A percentile compares a stretch with the other conserved stretches of the same genome.
Evolutionary conservation across 1,284 basidiomycete genomes (phyloP).

Genomic region (Cutaneotrichosporon sp.): DNA sequence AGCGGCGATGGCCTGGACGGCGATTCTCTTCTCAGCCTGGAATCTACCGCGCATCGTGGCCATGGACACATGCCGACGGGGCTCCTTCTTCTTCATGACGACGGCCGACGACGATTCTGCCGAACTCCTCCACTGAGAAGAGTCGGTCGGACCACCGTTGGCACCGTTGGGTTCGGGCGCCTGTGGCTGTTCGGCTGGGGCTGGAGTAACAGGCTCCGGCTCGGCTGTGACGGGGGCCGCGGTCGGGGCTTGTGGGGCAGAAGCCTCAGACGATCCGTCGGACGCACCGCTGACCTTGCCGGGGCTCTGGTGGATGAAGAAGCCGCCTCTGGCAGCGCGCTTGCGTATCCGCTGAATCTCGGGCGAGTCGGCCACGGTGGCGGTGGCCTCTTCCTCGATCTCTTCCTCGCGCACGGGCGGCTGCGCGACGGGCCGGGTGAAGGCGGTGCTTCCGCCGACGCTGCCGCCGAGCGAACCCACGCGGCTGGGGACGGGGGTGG

Average conservation of each 20-base stretch:
- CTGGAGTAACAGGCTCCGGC: not conserved
- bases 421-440: conserved; percentile 6
- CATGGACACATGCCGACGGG: conserved; percentile 40
- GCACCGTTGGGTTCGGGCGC: conserved; percentile 1
- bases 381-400: conserved; percentile 20
- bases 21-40: conserved; percentile 44
- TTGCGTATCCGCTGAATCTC: conserved; percentile 3
- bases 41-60: conserved; percentile 48
- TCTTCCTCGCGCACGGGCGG: conserved; percentile 22
- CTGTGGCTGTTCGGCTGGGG: not conserved
- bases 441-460: conserved; percentile 7
- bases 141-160: conserved; percentile 3
- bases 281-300: conserved; percentile 4
- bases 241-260: not conserved
- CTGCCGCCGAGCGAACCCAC: conserved; percentile 43
- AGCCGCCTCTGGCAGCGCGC: conserved; percentile 4
- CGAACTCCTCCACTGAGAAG: conserved; percentile 24
- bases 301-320: conserved; percentile 9
- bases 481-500: conserved; percentile 47
- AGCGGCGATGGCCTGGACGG: conserved; percentile 35
- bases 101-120: conserved; percentile 33
- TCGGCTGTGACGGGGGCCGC: not conserved
- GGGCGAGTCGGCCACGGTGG: not conserved
- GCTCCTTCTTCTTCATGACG: conserved; percentile 23
- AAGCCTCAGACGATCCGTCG: conserved; percentile 5